phyloP scores from a whole-genome alignment of 2,329 filamentous ascomycete genomes.

The Trichoderma sp. region DNA sequence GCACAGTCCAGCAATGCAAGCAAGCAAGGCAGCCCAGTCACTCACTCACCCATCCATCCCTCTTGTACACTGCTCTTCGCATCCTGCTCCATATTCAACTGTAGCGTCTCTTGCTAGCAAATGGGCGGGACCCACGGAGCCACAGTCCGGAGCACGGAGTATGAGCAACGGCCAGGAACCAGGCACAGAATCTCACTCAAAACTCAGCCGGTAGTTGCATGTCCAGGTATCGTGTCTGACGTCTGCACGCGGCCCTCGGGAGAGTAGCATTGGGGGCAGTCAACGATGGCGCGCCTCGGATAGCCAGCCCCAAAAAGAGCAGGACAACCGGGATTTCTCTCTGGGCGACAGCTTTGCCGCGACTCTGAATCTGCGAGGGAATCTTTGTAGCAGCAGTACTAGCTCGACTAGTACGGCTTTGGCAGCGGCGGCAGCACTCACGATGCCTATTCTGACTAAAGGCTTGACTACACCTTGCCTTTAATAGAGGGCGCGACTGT shows the following conservation, averaged over 20 bases:
- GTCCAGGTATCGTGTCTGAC: not conserved
- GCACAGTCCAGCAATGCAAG: conserved; percentile 2
- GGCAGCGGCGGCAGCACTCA: not conserved
- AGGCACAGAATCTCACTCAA: conserved; percentile 22
- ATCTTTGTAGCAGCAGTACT: not conserved
- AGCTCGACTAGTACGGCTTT: not conserved
- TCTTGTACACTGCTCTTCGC: not conserved
- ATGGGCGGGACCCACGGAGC: conserved; percentile 1
- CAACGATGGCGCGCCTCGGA: conserved; percentile 6
- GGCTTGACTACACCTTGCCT: not conserved
- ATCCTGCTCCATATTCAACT: not conserved
- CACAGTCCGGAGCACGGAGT: not conserved
- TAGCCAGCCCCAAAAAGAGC: conserved; percentile 26
- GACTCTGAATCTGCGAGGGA: not conserved
- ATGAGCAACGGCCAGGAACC: conserved; percentile 14
- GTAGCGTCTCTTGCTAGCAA: not conserved
- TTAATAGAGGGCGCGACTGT: not conserved
- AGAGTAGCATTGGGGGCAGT: conserved; percentile 13
- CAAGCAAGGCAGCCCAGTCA: not conserved
- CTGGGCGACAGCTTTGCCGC: not conserved
- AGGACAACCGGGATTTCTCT: conserved; percentile 11
- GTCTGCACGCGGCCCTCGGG: not conserved
- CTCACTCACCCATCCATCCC: not conserved
- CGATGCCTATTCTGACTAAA: not conserved
- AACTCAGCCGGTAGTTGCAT: conserved; percentile 1